Evolutionary conservation across 2,329 filamentous ascomycete genomes (phyloP).

Genomic region (Calonectria pseudoreteaudii): DNA sequence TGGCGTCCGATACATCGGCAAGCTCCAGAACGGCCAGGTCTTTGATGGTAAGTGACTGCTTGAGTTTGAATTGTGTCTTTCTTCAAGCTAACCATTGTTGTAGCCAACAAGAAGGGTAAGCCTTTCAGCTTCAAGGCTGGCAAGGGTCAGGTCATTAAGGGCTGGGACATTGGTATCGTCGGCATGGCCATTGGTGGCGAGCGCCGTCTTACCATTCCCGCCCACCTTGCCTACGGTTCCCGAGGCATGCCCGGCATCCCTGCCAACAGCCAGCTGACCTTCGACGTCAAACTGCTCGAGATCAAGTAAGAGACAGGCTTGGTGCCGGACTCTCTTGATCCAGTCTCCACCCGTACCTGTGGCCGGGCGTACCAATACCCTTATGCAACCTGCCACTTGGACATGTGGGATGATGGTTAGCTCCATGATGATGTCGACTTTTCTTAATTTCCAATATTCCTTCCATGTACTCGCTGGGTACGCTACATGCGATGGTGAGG

Average conservation of each 20-base stretch:
- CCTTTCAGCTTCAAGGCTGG: constrained; percentile 97
- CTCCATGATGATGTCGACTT: constrained; percentile 23
- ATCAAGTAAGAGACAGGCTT: constrained; percentile 73
- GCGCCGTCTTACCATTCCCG: constrained; percentile 90
- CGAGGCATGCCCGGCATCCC: constrained; percentile 87
- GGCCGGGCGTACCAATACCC: constrained; percentile 42
- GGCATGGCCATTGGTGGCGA: constrained; percentile 96
- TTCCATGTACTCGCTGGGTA: constrained; percentile 37
- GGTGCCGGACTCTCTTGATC: constrained; percentile 20
- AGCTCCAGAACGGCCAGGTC: constrained; percentile 92
- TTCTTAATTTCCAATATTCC: constrained; percentile 26
- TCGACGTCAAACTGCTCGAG: constrained; percentile 89
- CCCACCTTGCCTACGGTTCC: constrained; percentile 89
- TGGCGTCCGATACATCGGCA: constrained; percentile 97
- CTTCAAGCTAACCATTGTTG: constrained; percentile 35
- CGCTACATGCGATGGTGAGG: constrained; percentile 52
- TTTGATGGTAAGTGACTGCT: constrained; percentile 82
- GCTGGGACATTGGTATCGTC: constrained; percentile 94
- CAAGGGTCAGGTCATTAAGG: constrained; percentile 96
- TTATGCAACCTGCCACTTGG: constrained; percentile 26
- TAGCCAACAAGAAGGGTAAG: constrained; percentile 98
- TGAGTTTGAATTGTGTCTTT: neutral
- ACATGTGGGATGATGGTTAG: constrained; percentile 27
- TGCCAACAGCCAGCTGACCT: constrained; percentile 88
- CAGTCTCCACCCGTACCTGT: constrained; percentile 23